A percentile compares a stretch with the other conserved stretches of the same genome.
Evolutionary conservation across 306 rosid genomes (phyloP).

Genomic region (Vicia sativa): DNA sequence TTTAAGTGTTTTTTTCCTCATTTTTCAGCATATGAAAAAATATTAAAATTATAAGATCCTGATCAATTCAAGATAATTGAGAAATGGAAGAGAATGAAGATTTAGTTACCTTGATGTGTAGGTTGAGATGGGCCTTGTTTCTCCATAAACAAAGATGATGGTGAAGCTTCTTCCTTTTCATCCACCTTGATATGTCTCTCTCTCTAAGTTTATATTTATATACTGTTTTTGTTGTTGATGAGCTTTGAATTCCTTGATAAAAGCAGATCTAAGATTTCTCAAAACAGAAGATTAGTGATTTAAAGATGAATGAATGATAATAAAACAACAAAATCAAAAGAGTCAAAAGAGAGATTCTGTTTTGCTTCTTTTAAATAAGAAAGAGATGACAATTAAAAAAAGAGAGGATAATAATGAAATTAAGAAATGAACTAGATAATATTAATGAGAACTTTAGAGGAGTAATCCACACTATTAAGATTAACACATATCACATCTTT

Average conservation of each 20-base stretch:
- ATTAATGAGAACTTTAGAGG: not conserved
- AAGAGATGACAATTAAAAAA: not conserved
- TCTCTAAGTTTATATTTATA: not conserved
- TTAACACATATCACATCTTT: too few species aligned
- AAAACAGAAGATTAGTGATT: conserved; percentile 30
- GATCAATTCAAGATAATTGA: not conserved
- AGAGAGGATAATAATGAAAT: not conserved
- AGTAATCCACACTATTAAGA: too few species aligned
- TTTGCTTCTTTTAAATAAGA: conserved; percentile 39
- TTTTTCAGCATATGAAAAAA: not conserved
- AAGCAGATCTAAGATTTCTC: conserved; percentile 46
- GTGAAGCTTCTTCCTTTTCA: conserved; percentile 37
- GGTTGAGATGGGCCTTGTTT: conserved; percentile 30
- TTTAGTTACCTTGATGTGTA: conserved; percentile 38
- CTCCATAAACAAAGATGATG: conserved; percentile 29
- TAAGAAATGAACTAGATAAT: not conserved
- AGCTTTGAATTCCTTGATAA: conserved; percentile 12
- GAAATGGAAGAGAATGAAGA: conserved; percentile 1
- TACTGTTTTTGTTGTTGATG: not conserved
- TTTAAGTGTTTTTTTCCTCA: too few species aligned
- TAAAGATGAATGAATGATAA: conserved; percentile 14
- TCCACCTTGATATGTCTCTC: not conserved
- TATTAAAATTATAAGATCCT: conserved; percentile 20
- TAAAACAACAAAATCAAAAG: conserved; percentile 35
- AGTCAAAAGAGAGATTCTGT: conserved; percentile 35